Evolutionary conservation across 352 stramenopile species (phyloP).

Genomic region (Elongisporangium prolatum): DNA sequence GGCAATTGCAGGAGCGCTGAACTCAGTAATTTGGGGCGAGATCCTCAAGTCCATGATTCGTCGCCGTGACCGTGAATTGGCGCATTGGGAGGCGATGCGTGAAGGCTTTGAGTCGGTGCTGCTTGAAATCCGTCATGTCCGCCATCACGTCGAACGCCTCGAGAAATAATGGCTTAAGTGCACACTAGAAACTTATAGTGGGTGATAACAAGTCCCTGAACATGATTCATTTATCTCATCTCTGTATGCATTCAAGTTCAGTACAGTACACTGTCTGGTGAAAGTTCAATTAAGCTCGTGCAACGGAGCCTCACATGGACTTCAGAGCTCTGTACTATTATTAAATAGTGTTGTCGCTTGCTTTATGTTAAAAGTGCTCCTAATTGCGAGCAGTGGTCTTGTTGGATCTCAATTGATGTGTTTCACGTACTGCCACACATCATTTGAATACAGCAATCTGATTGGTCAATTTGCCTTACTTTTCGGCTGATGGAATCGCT

Average conservation of each 20-base stretch:
- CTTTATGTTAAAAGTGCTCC: too few species aligned
- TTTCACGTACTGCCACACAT: background rate
- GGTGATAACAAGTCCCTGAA: background rate
- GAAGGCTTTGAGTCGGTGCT: slow-evolving; percentile 53
- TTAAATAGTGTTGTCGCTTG: too few species aligned
- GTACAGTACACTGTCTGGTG: too few species aligned
- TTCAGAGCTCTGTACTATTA: too few species aligned
- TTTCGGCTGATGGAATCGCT: background rate
- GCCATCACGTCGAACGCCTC: slow-evolving; percentile 45
- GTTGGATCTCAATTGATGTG: background rate
- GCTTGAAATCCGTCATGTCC: slow-evolving; percentile 55
- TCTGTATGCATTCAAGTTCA: too few species aligned
- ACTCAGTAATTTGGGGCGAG: slow-evolving; percentile 55
- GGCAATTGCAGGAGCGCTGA: slow-evolving; percentile 29
- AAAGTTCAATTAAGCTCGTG: too few species aligned
- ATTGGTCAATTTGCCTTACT: background rate
- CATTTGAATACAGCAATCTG: background rate
- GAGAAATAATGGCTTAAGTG: slow-evolving; percentile 10
- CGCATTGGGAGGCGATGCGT: slow-evolving; percentile 40
- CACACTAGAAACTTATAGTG: background rate
- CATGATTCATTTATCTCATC: background rate
- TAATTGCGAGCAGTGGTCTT: too few species aligned
- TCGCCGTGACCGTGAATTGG: slow-evolving; percentile 24
- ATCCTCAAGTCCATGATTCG: slow-evolving; percentile 43
- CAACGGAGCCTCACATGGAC: too few species aligned